phyloP scores from a whole-genome alignment of 2,329 filamentous ascomycete species.

The Ambrosiella beaveri region DNA sequence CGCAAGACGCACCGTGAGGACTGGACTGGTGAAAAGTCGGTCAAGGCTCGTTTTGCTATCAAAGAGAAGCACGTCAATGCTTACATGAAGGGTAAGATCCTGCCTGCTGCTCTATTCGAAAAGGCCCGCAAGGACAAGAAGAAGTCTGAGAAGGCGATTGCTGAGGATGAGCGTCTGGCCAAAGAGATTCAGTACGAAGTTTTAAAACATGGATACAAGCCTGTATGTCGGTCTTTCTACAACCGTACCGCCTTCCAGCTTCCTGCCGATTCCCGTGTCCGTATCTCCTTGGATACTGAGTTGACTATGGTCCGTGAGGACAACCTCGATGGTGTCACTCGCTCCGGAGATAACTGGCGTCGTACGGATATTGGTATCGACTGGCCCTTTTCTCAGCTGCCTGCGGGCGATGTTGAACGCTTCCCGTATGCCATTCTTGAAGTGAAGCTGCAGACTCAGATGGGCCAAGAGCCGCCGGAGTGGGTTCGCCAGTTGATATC shows the following conservation, averaged over 20 bases:
- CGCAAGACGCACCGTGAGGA: conserved; percentile 96
- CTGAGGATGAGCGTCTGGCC: conserved; percentile 75
- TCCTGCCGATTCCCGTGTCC: conserved; percentile 84
- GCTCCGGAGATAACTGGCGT: conserved; percentile 81
- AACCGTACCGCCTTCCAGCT: conserved; percentile 96
- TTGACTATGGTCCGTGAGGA: conserved; percentile 91
- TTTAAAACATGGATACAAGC: conserved; percentile 68
- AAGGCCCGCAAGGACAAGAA: conserved; percentile 92
- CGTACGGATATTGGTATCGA: conserved; percentile 96
- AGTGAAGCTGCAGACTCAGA: conserved; percentile 93
- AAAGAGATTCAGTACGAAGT: conserved; percentile 88
- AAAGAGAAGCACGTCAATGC: conserved; percentile 98
- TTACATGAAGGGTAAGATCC: conserved; percentile 68
- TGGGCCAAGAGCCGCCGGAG: conserved; percentile 83
- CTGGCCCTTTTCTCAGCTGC: conserved; percentile 80
- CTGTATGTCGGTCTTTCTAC: conserved; percentile 91
- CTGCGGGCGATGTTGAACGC: conserved; percentile 65
- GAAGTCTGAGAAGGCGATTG: conserved; percentile 81
- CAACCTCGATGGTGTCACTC: conserved; percentile 63
- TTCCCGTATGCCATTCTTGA: conserved; percentile 95
- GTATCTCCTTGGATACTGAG: conserved; percentile 92
- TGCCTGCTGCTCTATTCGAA: conserved; percentile 79
- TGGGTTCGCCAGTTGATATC: conserved; percentile 91
- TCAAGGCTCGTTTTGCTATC: conserved; percentile 85
- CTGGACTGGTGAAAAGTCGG: conserved; percentile 97